A percentile compares a stretch with the other conserved stretches of the same genome.
Evolutionary conservation across 306 rosid species (phyloP).

Genomic region (Lathyrus sativus): DNA sequence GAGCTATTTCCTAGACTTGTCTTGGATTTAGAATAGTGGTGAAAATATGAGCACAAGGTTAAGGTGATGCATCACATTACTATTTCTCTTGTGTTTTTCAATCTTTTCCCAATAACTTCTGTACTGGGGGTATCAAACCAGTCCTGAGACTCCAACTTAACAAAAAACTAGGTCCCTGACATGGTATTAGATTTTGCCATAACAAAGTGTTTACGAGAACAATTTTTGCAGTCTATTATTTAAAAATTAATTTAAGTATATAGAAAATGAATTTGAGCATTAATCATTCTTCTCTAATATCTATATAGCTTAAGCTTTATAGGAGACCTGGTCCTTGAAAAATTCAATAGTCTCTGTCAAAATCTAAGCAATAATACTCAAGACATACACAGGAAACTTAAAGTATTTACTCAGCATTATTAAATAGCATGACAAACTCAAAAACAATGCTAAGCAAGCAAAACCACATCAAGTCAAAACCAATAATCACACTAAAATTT

Average conservation of each 20-base stretch:
- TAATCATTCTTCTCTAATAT: not conserved
- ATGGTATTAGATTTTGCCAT: conserved; percentile 4
- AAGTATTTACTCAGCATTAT: conserved; percentile 26
- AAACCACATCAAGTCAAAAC: conserved; percentile 26
- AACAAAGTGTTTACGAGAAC: not conserved
- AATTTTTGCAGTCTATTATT: not conserved
- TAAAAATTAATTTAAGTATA: not conserved
- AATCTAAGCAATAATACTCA: conserved; percentile 28
- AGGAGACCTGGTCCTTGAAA: conserved; percentile 4
- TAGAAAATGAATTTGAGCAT: conserved; percentile 8
- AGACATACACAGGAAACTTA: conserved; percentile 20
- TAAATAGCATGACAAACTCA: conserved; percentile 26
- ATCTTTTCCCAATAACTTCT: conserved; percentile 17
- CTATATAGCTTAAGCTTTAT: conserved; percentile 13
- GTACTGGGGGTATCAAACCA: conserved; percentile 8
- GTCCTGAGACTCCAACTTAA: conserved; percentile 17
- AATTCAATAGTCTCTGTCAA: conserved; percentile 15
- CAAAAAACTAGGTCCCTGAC: conserved; percentile 12
- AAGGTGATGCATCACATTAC: not conserved
- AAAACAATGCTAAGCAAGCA: conserved; percentile 15
- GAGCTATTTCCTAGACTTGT: conserved; percentile 9
- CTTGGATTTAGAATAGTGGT: not conserved
- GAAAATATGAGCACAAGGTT: conserved; percentile 2
- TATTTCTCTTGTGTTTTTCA: not conserved
- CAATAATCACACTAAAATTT: conserved; percentile 18